Evolutionary conservation across 106 monocot species (phyloP), one percentile per base, ranked within the genome.

Genomic region (Allium fistulosum): DNA sequence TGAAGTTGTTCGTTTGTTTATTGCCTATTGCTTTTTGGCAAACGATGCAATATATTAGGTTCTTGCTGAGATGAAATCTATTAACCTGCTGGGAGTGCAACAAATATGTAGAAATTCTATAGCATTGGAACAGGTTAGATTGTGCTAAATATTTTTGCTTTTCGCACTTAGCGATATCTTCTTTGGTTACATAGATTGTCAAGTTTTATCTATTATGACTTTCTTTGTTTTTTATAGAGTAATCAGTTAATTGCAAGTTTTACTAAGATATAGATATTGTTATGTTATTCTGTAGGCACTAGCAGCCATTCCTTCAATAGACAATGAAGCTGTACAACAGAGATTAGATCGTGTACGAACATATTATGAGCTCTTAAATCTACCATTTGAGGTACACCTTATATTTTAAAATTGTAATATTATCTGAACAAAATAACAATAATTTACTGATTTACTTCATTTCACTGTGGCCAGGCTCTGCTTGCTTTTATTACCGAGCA

Each of bases 91-190:
- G 67, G 97, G 97, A 22, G 92, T 90, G 16, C 97, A 99, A 62
- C 97, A 99, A 70, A 92, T 99, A 80, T 99, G 92, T 77, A 87
- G 97, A 84, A 99, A 99, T 76, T 85, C 97, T 9, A 92, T 99
- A 59, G 97, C 97, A 76, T 61, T 99, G 48, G 97, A 99, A 80
- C 97, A 99, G 92, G 97, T 92, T 16, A 16, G 76, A 51, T 79
- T 66, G 15, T 55, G 8, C 13, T 47, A 4, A 8, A 59, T 15
- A 51, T 62, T 22, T 76, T 47, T 63, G 47, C 14, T 63, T 47
- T 8, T 17, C 17, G 37, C 37, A 37, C 37, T 37, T 2, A 5
- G 37, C 1, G 37, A 37, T 37, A 37, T 37, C 37, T 37, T 37
- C 2, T 37, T 37, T 37, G 37, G 37, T 37, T 37, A 5, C 37